These are phyloP conservation scores for Boletus sp. DNA, from an alignment of 768 basidiomycete genomes.

Conservation along the genomic window DNA sequence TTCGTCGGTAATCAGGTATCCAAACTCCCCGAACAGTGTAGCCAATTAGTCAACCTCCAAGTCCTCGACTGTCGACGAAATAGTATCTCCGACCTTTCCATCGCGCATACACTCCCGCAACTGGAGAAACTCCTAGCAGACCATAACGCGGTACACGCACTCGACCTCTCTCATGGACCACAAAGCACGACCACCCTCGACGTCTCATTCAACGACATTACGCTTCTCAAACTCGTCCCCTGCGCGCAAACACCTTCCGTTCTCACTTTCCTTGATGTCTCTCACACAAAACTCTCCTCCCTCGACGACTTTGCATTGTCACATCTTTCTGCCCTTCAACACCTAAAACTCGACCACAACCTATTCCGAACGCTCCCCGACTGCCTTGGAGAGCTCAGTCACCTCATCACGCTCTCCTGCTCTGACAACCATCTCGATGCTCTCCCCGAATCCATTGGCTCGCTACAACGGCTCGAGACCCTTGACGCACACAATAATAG, in stretches of 20 bases:
- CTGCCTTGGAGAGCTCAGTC: slow-evolving; percentile 69
- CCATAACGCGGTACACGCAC: slow-evolving; percentile 76
- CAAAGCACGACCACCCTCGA: slow-evolving; percentile 58
- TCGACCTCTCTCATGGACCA: slow-evolving; percentile 76
- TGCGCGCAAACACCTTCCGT: slow-evolving; percentile 47
- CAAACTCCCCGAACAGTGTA: slow-evolving; percentile 63
- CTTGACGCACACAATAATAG: slow-evolving; percentile 94
- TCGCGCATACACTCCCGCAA: slow-evolving; percentile 66
- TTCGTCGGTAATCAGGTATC: slow-evolving; percentile 86
- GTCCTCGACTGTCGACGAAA: slow-evolving; percentile 87
- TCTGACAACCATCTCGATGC: slow-evolving; percentile 86
- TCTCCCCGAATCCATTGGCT: slow-evolving; percentile 75
- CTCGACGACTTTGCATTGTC: slow-evolving; percentile 73
- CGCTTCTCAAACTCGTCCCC: slow-evolving; percentile 62
- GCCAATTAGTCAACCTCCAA: slow-evolving; percentile 55
- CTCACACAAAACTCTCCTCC: slow-evolving; percentile 82
- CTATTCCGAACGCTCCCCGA: slow-evolving; percentile 81
- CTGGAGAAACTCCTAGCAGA: slow-evolving; percentile 72
- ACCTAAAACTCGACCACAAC: slow-evolving; percentile 82
- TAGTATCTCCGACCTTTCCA: slow-evolving; percentile 69
- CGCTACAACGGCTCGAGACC: slow-evolving; percentile 65
- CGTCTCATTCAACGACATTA: slow-evolving; percentile 88
- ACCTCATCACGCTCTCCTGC: slow-evolving; percentile 74
- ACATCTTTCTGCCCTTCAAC: slow-evolving; percentile 68
- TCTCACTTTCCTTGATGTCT: slow-evolving; percentile 80